Evolutionary conservation across 2,329 filamentous ascomycete species (phyloP), one percentile per base, ranked within the genome.

Genomic region (Incumbomyces lentus): DNA sequence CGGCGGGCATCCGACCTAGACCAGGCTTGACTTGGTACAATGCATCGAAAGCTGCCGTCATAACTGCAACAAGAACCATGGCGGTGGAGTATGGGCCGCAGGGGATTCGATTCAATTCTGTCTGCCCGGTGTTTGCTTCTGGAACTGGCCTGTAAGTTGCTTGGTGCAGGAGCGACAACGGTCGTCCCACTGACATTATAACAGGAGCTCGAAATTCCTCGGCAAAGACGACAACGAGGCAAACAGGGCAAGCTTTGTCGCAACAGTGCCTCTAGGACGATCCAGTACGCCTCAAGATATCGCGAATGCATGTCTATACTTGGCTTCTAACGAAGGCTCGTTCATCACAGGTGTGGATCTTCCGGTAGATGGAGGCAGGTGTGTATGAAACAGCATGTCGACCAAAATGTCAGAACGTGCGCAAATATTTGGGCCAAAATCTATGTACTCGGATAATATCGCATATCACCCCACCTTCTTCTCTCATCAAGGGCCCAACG

Each of bases 41-140:
- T 57, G 78, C 80, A 1, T 77, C 74, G 36, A 85, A 85, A 60
- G 79, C 75, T 0, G 81, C 81, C 1, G 74, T 82, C 10, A 73
- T 74, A 54, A 82, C 74, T 40, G 77, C 76, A 8, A 81, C 77
- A 2, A 81, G 79, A 64, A 75, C 75, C 10, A 71, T 89, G 53
- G 84, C 83, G 1, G 79, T 82, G 1, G 84, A 88, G 61, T 88
- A 83, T 55, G 84, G 79, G 0, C 73, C 77, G 0, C 74, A 84
- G 46, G 74, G 84, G 54, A 85, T 89, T 52, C 75, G 83, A 0
- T 81, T 88, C 57, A 86, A 86, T 52, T 74, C 76, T 1, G 77
- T 88, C 12, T 84, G 79, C 39, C 83, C 82, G 0, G 72, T 86
- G 0, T 69, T 86, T 1, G 42, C 42, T 37, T 80, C 76, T 2